Base-by-base conservation (phyloP, 164 flowering plant species). In the Vitis cinerea region DNA sequence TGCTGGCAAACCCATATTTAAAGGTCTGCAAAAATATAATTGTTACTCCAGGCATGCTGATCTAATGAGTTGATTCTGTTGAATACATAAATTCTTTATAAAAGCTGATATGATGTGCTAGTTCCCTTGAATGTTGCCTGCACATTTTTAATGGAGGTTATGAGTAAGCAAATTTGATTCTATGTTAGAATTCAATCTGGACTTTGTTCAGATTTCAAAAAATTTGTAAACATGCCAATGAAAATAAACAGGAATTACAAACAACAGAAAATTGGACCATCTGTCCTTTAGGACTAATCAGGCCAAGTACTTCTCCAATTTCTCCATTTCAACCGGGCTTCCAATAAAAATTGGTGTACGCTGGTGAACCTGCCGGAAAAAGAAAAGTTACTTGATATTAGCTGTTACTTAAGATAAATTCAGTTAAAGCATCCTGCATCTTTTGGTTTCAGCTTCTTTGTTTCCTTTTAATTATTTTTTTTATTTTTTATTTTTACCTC, bases 291-390 rank as follows among this genome's bases (percentile, higher is more conserved):
- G 27, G 11, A 49, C 16, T 31, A 0, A 12, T 85, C 81, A 83
- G 65, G 87, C 86, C 71, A 89, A 76, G 75, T 79, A 89, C 80
- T 85, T 85, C 80, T 85, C 87, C 56, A 88, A 53, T 65, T 87
- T 90, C 63, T 90, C 91, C 47, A 91, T 84, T 77, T 91, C 94
- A 44, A 85, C 94, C 60, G 69, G 57, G 76, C 94, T 91, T 61
- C 97, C 90, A 63, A 88, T 87, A 74, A 75, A 90, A 63, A 88
- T 81, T 1, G 93, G 94, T 64, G 86, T 79, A 5, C 94, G 82
- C 75, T 91, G 92, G 78, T 89, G 94, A 59, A 91, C 81, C 94
- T 89, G 90, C 48, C 54, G 55, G 73, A 54, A 68, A 72, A 1
- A 63, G 8, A 55, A 15, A 7, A 8, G 8, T 1, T 61, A 51